Percentiles rank a stretch among this genome's conserved stretches.
phyloP scores from a whole-genome alignment of 2,329 filamentous ascomycete species.

The Berkeleyomyces rouxiae region DNA sequence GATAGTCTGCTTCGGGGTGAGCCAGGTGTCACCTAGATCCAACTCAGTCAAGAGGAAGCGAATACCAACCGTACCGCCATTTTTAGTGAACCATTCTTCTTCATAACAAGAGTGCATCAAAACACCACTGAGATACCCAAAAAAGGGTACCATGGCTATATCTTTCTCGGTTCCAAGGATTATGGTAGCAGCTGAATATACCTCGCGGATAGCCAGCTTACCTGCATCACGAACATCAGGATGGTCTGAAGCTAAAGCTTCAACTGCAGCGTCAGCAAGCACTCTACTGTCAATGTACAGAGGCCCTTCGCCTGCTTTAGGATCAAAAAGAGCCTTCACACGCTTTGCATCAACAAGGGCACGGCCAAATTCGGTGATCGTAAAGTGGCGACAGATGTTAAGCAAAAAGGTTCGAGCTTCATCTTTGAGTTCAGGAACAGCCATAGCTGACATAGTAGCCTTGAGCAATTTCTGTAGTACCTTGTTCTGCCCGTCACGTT shows the following conservation, averaged over 20 bases:
- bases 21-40: conserved; percentile 69
- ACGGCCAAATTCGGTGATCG: conserved; percentile 73
- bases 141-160: conserved; percentile 66
- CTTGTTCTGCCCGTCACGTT: conserved; percentile 71
- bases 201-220: conserved; percentile 57
- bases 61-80: conserved; percentile 80
- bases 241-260: conserved; percentile 77
- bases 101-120: conserved; percentile 94
- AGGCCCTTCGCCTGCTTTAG: conserved; percentile 70
- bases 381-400: conserved; percentile 77
- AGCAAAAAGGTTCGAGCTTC: conserved; percentile 60
- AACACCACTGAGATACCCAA: conserved; percentile 61
- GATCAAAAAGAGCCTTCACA: conserved; percentile 62
- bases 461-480: conserved; percentile 77
- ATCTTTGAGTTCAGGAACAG: conserved; percentile 61
- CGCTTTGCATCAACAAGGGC: conserved; percentile 71
- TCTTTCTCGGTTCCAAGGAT: conserved; percentile 63
- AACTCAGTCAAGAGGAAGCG: conserved; percentile 72
- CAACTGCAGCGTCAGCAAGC: conserved; percentile 75
- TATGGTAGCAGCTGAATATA: conserved; percentile 57
- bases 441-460: conserved; percentile 71
- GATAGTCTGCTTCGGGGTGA: conserved; percentile 55
- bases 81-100: conserved; percentile 98
- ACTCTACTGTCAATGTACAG: conserved; percentile 75
- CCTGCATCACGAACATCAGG: conserved; percentile 66